A percentile compares a stretch with the other conserved stretches of the same genome.
phyloP scores from a whole-genome alignment of 805 yeast genomes.

The Candida berthetii region DNA sequence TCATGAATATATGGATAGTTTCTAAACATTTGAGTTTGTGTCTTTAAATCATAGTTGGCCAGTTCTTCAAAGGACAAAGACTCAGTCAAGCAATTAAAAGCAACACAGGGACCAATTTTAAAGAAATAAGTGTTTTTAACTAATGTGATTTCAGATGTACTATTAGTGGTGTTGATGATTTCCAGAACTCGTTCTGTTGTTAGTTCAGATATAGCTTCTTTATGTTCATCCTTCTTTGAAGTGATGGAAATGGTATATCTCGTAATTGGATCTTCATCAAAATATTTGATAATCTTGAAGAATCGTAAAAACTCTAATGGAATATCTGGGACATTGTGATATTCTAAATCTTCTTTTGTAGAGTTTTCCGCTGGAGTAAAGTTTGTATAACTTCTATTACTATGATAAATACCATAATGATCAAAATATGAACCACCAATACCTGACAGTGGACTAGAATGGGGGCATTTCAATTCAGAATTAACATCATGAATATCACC shows the following conservation, averaged over 20 bases:
- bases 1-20: too few relatives aligned
- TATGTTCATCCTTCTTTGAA: too few relatives aligned
- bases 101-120: not conserved
- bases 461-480: too few relatives aligned
- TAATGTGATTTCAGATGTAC: not conserved
- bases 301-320: not conserved
- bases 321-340: too few relatives aligned
- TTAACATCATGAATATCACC: too few relatives aligned
- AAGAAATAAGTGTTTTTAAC: not conserved
- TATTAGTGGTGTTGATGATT: not conserved
- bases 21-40: not conserved
- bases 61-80: not conserved
- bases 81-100: not conserved
- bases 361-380: too few relatives aligned
- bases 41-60: not conserved
- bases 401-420: too few relatives aligned
- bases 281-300: not conserved
- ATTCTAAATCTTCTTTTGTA: too few relatives aligned
- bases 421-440: too few relatives aligned
- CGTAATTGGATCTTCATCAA: not conserved
- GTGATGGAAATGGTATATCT: not conserved
- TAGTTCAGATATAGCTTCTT: not conserved
- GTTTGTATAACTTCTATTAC: too few relatives aligned
- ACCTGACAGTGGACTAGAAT: too few relatives aligned
- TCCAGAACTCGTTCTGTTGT: not conserved